Base-by-base conservation (phyloP, 2,329 filamentous ascomycete genomes). In the Sporothrix pallida region DNA sequence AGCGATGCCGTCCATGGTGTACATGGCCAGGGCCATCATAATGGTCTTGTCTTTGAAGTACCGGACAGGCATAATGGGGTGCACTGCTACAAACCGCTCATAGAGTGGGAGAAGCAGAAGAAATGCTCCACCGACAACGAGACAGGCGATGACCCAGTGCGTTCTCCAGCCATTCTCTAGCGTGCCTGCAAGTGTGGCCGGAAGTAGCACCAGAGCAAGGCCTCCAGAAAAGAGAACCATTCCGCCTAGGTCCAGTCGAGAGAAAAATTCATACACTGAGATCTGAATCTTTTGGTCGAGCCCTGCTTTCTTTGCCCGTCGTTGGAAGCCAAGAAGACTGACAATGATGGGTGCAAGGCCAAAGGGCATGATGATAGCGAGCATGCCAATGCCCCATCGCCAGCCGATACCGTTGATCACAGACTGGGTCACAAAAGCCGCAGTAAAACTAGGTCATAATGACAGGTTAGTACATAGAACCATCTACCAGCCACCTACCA, bases 331-430 rank as follows among this genome's bases (percentile, higher is more conserved):
- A 70, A 84, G 83, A 1, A 89, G 79, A 4, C 85, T 83, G 1
- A 82, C 79, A 37, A 86, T 83, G 48, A 88, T 82, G 37, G 86
- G 86, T 44, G 84, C 79, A 37, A 86, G 86, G 50, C 84, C 83
- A n/a, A 87, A 79, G 80, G 86, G 87, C 74, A 88, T 82, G 31
- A 89, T 80, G 70, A 89, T 84, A 8, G 86, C 85, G 80, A 87
- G 85, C 78, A 89, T 87, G 17, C 85, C 87, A 74, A 87, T 87
- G 6, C 87, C 87, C 87, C 87, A 89, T 76, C 86, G 81, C 87
- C 87, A 89, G 12, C 80, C 83, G 48, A 84, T 81, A 8, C 82
- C 81, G 13, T 31, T 37, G 17, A 77, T 74, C n/a, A 77, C 75
- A 20, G 79, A 81, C 9, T 82, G 79, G 0, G 84, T 84, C n/a